Evolutionary conservation across 176 grass and related monocot genomes (phyloP).

Genomic region (Zoysia japonica): DNA sequence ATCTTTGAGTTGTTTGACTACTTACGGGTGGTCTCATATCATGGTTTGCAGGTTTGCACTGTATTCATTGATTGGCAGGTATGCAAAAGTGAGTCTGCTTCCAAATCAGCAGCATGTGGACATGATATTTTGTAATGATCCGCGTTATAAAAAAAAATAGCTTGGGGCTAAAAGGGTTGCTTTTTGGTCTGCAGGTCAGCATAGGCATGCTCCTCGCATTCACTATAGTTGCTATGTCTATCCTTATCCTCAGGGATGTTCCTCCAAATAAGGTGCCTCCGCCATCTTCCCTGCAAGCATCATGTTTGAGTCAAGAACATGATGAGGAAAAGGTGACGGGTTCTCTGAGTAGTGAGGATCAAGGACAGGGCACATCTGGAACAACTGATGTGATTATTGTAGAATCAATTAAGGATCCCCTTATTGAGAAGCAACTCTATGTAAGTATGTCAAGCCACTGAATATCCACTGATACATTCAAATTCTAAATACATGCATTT

Average conservation of each 20-base stretch:
- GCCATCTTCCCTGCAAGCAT: conserved; percentile 26
- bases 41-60: no score
- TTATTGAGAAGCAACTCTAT: conserved; percentile 44
- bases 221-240: conserved; percentile 72
- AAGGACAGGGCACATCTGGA: background rate
- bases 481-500: conserved; percentile 16
- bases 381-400: no score
- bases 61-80: no score
- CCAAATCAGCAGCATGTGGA: no score
- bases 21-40: no score
- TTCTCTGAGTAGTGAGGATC: conserved; percentile 34
- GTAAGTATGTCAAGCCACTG: conserved; percentile 48
- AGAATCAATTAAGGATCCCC: no score
- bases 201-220: conserved; percentile 78
- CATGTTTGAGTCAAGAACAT: conserved; percentile 58
- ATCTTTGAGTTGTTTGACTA: no score
- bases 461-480: background rate
- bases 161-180: no score
- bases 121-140: no score
- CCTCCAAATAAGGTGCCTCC: conserved; percentile 75
- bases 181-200: conserved; percentile 88
- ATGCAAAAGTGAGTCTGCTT: no score
- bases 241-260: conserved; percentile 84
- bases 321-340: conserved; percentile 46
- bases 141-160: no score